Base-by-base conservation (phyloP, 352 stramenopile genomes). In the Pythium graminicola region DNA sequence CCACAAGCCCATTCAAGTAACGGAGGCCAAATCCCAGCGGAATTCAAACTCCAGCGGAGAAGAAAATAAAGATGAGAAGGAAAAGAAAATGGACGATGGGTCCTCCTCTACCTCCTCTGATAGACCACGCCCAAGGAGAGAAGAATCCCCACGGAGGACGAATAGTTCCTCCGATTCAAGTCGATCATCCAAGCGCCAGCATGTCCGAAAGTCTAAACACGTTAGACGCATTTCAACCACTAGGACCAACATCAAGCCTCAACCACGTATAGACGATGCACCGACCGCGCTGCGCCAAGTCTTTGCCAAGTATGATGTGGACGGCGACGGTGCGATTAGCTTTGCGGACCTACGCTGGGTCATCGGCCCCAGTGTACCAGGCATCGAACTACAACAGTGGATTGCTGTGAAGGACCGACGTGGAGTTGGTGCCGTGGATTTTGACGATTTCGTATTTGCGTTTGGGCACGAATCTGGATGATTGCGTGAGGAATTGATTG, bases 351-450 rank as follows among this genome's bases (percentile, higher is more conserved):
- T 84, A 50, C 64, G 70, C 22, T 57, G 60, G 20, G 70, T 67
- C 6, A 48, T 84, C 23, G 45, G 45, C 31, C 24, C 48, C 17
- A 62, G 46, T 22, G 49, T 69, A 9, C 71, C 73, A 28, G 58
- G 70, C 23, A 17, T 75, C 31, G 71, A 85, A 43, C 61, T 78
- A 31, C 71, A 81, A 52, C 61, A 61, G n/a, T 78, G 71, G 71
- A 70, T 81, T 57, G 69, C 54, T 0, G 51, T 74, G 44, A 81
- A 85, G 39, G 73, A 81, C 58, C 53, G 53, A 7, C 66, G 62
- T 11, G 70, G 71, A 27, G 61, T 64, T 10, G 73, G 69, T 8
- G 57, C 69, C 7, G 70, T 84, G 17, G 51, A 60, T 11, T 72
- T 80, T 14, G 62, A 61, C 6, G 71, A 85, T 50, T 80, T 85